phyloP scores from a whole-genome alignment of 495 filamentous ascomycete species.

The Pseudevernia furfuracea region DNA sequence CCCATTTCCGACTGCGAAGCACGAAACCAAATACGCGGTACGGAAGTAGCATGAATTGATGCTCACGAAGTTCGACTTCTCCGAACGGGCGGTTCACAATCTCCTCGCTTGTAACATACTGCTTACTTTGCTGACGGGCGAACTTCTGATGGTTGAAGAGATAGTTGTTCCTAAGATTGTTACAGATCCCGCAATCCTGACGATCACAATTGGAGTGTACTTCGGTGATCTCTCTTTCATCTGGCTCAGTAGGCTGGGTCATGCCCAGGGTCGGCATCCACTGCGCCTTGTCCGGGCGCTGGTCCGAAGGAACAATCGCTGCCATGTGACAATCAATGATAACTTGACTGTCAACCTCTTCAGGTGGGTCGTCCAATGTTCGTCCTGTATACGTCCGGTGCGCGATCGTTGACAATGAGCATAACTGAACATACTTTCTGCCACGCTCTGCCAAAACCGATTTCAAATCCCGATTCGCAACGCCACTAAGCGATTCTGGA shows the following conservation, averaged over 20 bases:
- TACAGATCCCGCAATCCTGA: slow-evolving; percentile 6
- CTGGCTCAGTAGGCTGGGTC: background rate
- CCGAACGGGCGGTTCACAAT: background rate
- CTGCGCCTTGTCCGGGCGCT: background rate
- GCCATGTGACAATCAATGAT: slow-evolving; percentile 6
- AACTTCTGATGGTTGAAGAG: slow-evolving; percentile 1
- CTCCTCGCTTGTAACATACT: background rate
- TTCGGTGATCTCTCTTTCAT: background rate
- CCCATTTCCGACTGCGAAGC: slow-evolving; percentile 1
- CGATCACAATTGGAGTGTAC: background rate
- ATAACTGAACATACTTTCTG: background rate
- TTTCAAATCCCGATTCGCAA: background rate
- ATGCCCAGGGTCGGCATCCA: slow-evolving; percentile 1
- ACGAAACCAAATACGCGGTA: slow-evolving; percentile 5
- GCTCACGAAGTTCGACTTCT: background rate
- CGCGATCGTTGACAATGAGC: background rate
- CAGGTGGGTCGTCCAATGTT: background rate
- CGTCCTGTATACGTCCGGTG: background rate
- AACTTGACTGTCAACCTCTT: slow-evolving; percentile 5
- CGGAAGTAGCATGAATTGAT: slow-evolving; percentile 2
- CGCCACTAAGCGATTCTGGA: background rate
- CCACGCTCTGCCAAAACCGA: background rate
- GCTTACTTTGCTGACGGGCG: background rate
- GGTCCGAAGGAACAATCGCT: background rate
- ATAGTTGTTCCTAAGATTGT: background rate